A percentile compares a stretch with the other conserved stretches of the same genome.
phyloP scores from a whole-genome alignment of 208 protist species.

The Trypanosoma caninum region DNA sequence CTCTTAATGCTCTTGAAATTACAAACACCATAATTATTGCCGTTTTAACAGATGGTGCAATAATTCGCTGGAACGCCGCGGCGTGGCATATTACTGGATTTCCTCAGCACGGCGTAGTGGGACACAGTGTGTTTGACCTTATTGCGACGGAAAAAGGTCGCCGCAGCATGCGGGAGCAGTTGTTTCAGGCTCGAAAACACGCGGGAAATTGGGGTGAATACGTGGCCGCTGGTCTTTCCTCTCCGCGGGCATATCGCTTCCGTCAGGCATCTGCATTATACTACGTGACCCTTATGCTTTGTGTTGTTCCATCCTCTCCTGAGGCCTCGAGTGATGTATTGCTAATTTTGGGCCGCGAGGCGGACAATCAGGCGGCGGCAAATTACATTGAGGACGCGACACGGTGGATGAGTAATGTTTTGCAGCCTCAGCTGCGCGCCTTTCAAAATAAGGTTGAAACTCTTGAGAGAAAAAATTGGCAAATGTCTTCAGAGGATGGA shows the following conservation, averaged over 20 bases:
- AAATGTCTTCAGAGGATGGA: conserved; percentile 55
- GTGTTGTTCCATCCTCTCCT: conserved; percentile 64
- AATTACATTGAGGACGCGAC: conserved; percentile 73
- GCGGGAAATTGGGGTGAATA: conserved; percentile 72
- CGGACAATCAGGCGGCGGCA: conserved; percentile 55
- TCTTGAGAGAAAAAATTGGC: conserved; percentile 53
- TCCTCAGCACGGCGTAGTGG: conserved; percentile 52
- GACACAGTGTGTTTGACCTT: conserved; percentile 69
- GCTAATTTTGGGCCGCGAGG: conserved; percentile 73
- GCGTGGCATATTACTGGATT: conserved; percentile 63
- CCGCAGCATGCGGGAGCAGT: conserved; percentile 38
- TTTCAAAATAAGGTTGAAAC: conserved; percentile 59
- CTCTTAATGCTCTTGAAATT: conserved; percentile 38
- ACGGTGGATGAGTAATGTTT: conserved; percentile 60
- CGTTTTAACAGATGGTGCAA: conserved; percentile 79
- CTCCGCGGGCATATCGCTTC: conserved; percentile 57
- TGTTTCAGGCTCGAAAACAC: conserved; percentile 40
- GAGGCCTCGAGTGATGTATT: conserved; percentile 58
- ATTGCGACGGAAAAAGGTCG: conserved; percentile 43
- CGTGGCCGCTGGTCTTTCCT: conserved; percentile 35
- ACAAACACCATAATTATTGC: conserved; percentile 62
- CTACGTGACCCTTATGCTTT: conserved; percentile 58
- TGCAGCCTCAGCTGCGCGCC: conserved; percentile 68
- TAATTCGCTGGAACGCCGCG: conserved; percentile 80
- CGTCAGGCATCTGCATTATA: conserved; percentile 61